Evolutionary conservation across 2,329 filamentous ascomycete genomes (phyloP), one percentile per base, ranked within the genome.

Genomic region (Pezicula radicicola): DNA sequence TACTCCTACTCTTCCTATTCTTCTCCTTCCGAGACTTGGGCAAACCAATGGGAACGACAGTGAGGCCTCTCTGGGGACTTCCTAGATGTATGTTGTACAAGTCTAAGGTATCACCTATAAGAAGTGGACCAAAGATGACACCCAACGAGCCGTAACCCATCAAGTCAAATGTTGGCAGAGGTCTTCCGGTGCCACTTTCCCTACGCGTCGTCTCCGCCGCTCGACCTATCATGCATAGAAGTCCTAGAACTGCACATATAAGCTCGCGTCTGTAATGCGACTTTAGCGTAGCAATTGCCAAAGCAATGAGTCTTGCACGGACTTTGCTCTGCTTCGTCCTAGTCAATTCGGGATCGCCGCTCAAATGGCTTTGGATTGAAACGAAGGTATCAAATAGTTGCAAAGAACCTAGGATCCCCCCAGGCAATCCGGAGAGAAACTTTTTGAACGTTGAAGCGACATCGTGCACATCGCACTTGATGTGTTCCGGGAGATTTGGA

Each of bases 381-480:
- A 86, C 76, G 12, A 89, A 64, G 0, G 81, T 77, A 54, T 87
- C 81, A 50, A 88, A 86, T 0, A 87, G 64, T 1, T 73, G 65
- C 13, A 86, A 61, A 0, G 82, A 84, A 4, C 85, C 85, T 1
- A 89, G 69, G 39, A 89, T 83, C 0, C 85, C 85, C 0, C 84
- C 84, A 0, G 84, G 84, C 0, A 89, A 65, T 1, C 80, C 79
- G 0, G 77, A 75, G 1, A 89, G 70, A n/a, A 89, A 72, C 12
- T 75, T 78, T 60, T 88, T 88, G 67, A 89, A 87, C 0, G 81
- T 76, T 2, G 83, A 84, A 2, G 84, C 84, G 28, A 88, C 79
- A 66, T 88, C 85, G 55, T 88, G 82, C 3, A 82, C 73, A 6
- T 79, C 75, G 44, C 73, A 79, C 36, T 75, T 75, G 54, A 88